Evolutionary conservation across 2,329 filamentous ascomycete genomes (phyloP), one percentile per base, ranked within the genome.

Genomic region (Ophiosphaerella herpotricha): DNA sequence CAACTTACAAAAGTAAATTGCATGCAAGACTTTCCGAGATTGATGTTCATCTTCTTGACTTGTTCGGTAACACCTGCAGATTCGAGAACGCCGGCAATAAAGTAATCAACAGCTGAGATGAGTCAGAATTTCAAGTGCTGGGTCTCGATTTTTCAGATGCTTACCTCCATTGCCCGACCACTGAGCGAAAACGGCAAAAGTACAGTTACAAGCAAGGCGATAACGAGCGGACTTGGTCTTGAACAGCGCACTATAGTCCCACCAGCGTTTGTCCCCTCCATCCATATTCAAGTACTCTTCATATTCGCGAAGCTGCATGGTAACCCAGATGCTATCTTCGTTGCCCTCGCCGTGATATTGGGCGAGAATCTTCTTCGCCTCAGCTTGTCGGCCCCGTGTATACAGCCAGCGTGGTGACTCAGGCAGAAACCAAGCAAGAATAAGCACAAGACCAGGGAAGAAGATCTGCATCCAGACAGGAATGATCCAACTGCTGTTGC

Each of bases 371-470:
- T 74, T 68, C 38, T 79, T 74, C 1, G 82, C 83, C 55, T 85
- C 76, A 16, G 82, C 78, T 7, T 77, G 70, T 14, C 78, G 77
- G 29, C 81, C 80, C 24, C 81, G 77, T 48, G 75, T 75, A 48
- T 82, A 79, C 12, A 85, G 70, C 82, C 83, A 85, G 46, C 83
- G 73, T 0, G 84, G 84, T 1, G 81, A 83, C 57, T 86, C 83
- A 0, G 83, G 83, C 1, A 84, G 70, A 46, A 84, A 75, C 54
- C 76, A 79, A 5, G 79, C 71, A 0, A 78, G 60, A 24, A 74
- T 38, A 50, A 80, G 71, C 24, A 82, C 75, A 7, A 83, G 50
- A 2, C 49, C 54, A 7, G 65, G 55, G 49, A 67, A 66, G 18
- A 66, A 43, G 42, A 65, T 48, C 21, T 70, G 66, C 13, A 70